Evolutionary conservation across 306 rosid genomes (phyloP).

Genomic region (Acmispon strigosus): DNA sequence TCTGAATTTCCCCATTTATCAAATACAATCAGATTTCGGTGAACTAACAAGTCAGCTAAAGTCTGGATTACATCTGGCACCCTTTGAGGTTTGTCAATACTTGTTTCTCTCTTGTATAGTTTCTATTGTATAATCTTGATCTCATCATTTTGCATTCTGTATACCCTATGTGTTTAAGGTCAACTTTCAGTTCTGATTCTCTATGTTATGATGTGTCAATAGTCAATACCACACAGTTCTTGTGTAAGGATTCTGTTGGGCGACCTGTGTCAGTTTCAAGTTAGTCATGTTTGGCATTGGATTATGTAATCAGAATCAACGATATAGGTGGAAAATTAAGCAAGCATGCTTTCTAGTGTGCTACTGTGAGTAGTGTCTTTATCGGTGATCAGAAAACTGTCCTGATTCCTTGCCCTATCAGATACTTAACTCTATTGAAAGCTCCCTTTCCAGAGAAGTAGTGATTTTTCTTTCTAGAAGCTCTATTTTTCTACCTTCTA

Average conservation of each 20-base stretch:
- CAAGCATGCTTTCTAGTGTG: background rate
- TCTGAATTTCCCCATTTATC: conserved; percentile 66
- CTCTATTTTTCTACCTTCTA: too few species aligned
- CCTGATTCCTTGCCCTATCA: background rate
- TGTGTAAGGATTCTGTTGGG: background rate
- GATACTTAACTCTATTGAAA: background rate
- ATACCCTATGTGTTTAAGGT: background rate
- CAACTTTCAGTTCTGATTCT: conserved; percentile 14
- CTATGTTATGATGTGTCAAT: background rate
- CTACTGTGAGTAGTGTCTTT: background rate
- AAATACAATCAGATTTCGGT: conserved; percentile 50
- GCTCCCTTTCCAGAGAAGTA: background rate
- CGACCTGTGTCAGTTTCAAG: background rate
- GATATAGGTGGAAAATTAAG: background rate
- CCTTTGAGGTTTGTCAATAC: conserved; percentile 57
- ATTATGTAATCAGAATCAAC: background rate
- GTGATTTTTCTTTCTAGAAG: background rate
- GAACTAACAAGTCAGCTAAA: conserved; percentile 65
- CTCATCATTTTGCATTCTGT: background rate
- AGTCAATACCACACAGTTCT: background rate
- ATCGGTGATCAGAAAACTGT: conserved; percentile 9
- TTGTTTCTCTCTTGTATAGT: background rate
- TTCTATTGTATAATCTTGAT: background rate
- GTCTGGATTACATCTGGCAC: conserved; percentile 59
- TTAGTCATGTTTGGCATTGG: conserved; percentile 8